A percentile compares a stretch with the other conserved stretches of the same genome.
Evolutionary conservation across 495 filamentous ascomycete genomes (phyloP).

Genomic region (Lepidopterella palustris): DNA sequence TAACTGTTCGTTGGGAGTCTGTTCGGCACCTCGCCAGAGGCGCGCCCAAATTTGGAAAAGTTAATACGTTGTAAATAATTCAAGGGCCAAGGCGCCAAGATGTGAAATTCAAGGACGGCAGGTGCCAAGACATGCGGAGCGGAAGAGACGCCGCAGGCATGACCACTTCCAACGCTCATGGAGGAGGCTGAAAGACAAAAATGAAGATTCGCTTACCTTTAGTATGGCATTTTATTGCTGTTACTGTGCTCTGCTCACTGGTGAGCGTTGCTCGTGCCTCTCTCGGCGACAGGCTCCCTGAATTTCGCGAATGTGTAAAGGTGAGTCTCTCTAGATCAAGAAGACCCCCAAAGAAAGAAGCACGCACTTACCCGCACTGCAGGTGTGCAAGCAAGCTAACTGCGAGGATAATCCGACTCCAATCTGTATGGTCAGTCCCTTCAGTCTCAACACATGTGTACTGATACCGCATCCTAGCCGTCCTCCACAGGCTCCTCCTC

Average conservation of each 20-base stretch:
- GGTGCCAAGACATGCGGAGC: not conserved
- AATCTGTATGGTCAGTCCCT: slow-evolving; percentile 46
- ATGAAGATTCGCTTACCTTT: slow-evolving; percentile 25
- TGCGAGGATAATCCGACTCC: slow-evolving; percentile 49
- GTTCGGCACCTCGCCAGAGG: no score
- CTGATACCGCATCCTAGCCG: slow-evolving; percentile 39
- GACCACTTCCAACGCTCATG: slow-evolving; percentile 1
- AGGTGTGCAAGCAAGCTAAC: slow-evolving; percentile 80
- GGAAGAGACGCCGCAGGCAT: not conserved
- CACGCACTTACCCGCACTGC: slow-evolving; percentile 11
- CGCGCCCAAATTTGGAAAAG: no score
- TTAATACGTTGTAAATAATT: no score
- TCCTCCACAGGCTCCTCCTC: slow-evolving; percentile 64
- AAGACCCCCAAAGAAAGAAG: slow-evolving; percentile 17
- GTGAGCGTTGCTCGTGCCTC: slow-evolving; percentile 56
- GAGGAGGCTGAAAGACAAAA: slow-evolving; percentile 1
- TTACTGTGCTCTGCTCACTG: slow-evolving; percentile 32
- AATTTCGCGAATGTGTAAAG: slow-evolving; percentile 83
- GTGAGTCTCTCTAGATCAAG: slow-evolving; percentile 42
- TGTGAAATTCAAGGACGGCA: no score
- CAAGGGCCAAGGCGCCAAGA: no score
- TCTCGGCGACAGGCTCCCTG: slow-evolving; percentile 76
- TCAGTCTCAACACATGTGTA: not conserved
- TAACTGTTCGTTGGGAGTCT: no score
- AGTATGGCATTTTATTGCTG: slow-evolving; percentile 20